Evolutionary conservation across 495 filamentous ascomycete species (phyloP).

Genomic region (Barbatosphaeria neglecta): DNA sequence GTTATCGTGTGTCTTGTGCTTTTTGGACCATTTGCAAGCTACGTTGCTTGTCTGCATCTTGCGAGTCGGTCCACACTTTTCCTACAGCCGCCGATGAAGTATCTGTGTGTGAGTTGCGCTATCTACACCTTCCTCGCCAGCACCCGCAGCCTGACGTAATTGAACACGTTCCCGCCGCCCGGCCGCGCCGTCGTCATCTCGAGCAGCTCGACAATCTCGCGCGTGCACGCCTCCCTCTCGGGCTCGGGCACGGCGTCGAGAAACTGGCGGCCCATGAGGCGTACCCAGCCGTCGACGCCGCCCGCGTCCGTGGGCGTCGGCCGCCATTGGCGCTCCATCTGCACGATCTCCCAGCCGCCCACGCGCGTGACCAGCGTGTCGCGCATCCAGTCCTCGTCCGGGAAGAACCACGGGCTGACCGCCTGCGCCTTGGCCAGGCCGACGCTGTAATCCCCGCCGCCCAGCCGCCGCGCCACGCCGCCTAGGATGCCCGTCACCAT

Average conservation of each 20-base stretch:
- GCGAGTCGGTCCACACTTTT: no score
- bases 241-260: constrained; percentile 37
- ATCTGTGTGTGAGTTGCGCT: no score
- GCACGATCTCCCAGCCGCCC: constrained; percentile 49
- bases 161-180: constrained; percentile 49
- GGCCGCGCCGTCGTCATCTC: constrained; percentile 39
- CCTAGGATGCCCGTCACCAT: constrained; percentile 46
- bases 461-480: constrained; percentile 40
- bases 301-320: constrained; percentile 45
- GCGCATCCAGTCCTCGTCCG: constrained; percentile 45
- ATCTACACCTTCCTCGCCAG: constrained; percentile 46
- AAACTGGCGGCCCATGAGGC: constrained; percentile 49
- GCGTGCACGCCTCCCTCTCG: constrained; percentile 41
- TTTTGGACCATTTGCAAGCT: no score
- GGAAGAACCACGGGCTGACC: constrained; percentile 63
- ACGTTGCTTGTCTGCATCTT: no score
- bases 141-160: constrained; percentile 63
- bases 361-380: constrained; percentile 35
- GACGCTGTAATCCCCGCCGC: neutral
- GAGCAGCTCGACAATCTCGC: constrained; percentile 46
- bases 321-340: constrained; percentile 51
- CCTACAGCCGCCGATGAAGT: no score
- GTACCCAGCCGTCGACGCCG: constrained; percentile 61
- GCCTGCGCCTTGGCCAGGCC: constrained; percentile 33
- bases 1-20: no score